Evolutionary conservation across 129 eudicot genomes (phyloP).

Genomic region (Helichrysum umbraculigerum): DNA sequence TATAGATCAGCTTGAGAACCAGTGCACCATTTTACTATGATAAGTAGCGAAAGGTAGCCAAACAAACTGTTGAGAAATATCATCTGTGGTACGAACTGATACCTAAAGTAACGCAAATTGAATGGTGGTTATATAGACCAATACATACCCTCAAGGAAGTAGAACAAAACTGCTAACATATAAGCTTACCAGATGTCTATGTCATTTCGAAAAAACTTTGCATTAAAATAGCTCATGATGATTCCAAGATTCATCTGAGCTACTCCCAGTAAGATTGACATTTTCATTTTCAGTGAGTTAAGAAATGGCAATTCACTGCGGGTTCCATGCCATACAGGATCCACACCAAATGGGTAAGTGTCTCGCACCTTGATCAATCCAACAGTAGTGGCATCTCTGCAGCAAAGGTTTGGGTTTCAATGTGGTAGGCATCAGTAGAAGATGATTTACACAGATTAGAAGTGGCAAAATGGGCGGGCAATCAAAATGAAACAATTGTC

Average conservation of each 20-base stretch:
- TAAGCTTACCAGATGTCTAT: constrained; percentile 61
- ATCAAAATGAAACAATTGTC: neutral
- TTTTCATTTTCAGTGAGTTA: constrained; percentile 92
- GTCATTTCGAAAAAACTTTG: constrained; percentile 69
- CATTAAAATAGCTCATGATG: constrained; percentile 74
- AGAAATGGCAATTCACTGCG: constrained; percentile 96
- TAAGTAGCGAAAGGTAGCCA: constrained; percentile 89
- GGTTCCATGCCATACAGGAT: constrained; percentile 89
- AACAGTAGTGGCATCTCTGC: constrained; percentile 72
- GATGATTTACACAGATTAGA: constrained; percentile 1
- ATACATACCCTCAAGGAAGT: neutral
- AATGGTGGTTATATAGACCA: constrained; percentile 2
- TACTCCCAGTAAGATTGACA: constrained; percentile 89
- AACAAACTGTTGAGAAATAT: constrained; percentile 78
- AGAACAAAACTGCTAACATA: neutral
- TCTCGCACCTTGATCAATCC: constrained; percentile 76
- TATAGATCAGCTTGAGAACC: constrained; percentile 92
- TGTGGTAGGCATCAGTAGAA: neutral
- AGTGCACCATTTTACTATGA: constrained; percentile 85
- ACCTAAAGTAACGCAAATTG: constrained; percentile 43
- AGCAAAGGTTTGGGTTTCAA: constrained; percentile 17
- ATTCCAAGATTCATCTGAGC: constrained; percentile 95
- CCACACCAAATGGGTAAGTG: constrained; percentile 90
- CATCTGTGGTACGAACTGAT: constrained; percentile 83
- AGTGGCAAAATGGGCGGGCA: neutral